Evolutionary conservation across 2,329 filamentous ascomycete genomes (phyloP).

Genomic region (Lachnellula arida): DNA sequence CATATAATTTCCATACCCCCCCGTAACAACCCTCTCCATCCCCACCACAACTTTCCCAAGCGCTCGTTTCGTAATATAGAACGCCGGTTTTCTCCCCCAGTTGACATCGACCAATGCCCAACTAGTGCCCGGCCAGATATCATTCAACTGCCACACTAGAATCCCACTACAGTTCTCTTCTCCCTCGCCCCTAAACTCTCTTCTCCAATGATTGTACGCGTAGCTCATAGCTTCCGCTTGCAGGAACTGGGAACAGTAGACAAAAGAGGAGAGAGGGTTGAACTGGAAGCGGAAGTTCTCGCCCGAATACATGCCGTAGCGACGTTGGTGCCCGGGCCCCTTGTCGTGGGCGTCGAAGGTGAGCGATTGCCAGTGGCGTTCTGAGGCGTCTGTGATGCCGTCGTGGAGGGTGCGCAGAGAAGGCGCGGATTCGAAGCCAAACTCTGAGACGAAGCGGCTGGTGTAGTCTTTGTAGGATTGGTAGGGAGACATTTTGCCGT

Average conservation of each 20-base stretch:
- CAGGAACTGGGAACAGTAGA: slow-evolving; percentile 28
- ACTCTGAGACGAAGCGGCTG: slow-evolving; percentile 50
- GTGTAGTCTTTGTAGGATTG: slow-evolving; percentile 45
- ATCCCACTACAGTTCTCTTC: slow-evolving; percentile 52
- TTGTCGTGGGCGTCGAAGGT: slow-evolving; percentile 53
- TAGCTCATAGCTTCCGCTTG: slow-evolving; percentile 30
- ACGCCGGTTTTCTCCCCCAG: slow-evolving; percentile 45
- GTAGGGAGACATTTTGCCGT: slow-evolving; percentile 49
- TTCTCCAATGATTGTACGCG: slow-evolving; percentile 27
- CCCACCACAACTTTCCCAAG: slow-evolving; percentile 29
- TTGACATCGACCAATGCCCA: slow-evolving; percentile 62
- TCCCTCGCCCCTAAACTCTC: slow-evolving; percentile 21
- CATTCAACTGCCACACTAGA: slow-evolving; percentile 66
- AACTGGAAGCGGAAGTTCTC: slow-evolving; percentile 30
- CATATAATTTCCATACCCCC: slow-evolving; percentile 13
- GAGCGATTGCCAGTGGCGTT: slow-evolving; percentile 46
- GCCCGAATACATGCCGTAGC: slow-evolving; percentile 37
- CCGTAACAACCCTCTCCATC: slow-evolving; percentile 20
- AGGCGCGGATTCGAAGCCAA: slow-evolving; percentile 51
- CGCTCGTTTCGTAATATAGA: slow-evolving; percentile 48
- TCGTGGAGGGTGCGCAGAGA: slow-evolving; percentile 41
- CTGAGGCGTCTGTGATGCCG: slow-evolving; percentile 42
- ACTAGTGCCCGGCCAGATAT: slow-evolving; percentile 63
- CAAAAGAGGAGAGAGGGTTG: slow-evolving; percentile 22
- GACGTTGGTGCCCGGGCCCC: slow-evolving; percentile 47